Percentiles rank a stretch among this genome's conserved stretches.
Evolutionary conservation across 2,329 filamentous ascomycete genomes (phyloP).

Genomic region (Coniella vitis): DNA sequence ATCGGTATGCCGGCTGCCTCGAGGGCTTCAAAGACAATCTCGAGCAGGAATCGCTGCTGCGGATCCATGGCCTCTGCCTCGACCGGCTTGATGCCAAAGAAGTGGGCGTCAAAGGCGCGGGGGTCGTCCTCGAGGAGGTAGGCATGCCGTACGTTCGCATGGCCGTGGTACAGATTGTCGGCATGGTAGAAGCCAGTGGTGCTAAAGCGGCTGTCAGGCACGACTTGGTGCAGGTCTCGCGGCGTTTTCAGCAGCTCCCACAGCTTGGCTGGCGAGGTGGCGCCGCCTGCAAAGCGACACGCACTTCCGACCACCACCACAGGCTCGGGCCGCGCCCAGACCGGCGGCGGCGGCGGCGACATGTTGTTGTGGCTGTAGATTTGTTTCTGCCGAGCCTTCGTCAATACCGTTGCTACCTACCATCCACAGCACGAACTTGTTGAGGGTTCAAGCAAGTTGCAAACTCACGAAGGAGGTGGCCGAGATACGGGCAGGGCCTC

Average conservation of each 20-base stretch:
- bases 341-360: too few species aligned
- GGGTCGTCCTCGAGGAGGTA: slow-evolving; percentile 15
- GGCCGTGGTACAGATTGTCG: slow-evolving; percentile 20
- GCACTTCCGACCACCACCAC: slow-evolving; percentile 6
- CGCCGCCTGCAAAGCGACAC: slow-evolving; percentile 3
- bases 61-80: slow-evolving; percentile 19
- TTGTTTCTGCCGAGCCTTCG: too few species aligned
- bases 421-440: too few species aligned
- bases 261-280: neutral
- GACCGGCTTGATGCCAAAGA: slow-evolving; percentile 21
- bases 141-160: slow-evolving; percentile 19
- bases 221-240: slow-evolving; percentile 2
- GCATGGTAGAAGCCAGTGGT: slow-evolving; percentile 16
- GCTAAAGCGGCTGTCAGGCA: slow-evolving; percentile 14
- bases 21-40: slow-evolving; percentile 21
- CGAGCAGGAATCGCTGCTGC: slow-evolving; percentile 15
- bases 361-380: too few species aligned
- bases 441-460: too few species aligned
- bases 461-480: too few species aligned
- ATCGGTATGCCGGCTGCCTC: slow-evolving; percentile 19
- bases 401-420: too few species aligned
- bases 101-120: slow-evolving; percentile 19
- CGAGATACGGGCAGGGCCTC: too few species aligned
- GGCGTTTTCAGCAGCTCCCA: slow-evolving; percentile 5
- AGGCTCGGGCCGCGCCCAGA: too few species aligned